phyloP scores from a whole-genome alignment of 108 stramenopile genomes.

The Aurantiochytrium sp. region DNA sequence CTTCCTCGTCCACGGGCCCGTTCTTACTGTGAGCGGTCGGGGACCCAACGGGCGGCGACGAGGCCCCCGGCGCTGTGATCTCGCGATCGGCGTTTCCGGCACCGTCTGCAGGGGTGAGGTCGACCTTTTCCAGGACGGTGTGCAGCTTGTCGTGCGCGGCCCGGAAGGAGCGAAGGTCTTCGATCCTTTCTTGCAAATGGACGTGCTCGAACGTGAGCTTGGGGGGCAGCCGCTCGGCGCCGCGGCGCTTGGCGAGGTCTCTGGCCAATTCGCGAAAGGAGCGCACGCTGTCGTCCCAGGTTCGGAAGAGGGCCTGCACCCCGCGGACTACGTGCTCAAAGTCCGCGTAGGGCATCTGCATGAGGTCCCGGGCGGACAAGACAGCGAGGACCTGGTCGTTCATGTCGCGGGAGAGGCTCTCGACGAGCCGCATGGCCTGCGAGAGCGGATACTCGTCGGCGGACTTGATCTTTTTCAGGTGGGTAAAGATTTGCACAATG shows the following conservation, averaged over 20 bases:
- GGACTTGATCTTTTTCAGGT: slow-evolving; percentile 74
- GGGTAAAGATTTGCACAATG: slow-evolving; percentile 67
- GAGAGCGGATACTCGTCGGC: slow-evolving; percentile 76
- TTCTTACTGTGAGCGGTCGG: not conserved
- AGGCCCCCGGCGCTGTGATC: too few relatives aligned
- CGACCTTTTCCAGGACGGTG: slow-evolving; percentile 44
- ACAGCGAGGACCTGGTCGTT: slow-evolving; percentile 33
- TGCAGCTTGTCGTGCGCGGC: slow-evolving; percentile 41
- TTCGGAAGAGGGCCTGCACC: slow-evolving; percentile 35
- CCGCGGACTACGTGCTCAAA: slow-evolving; percentile 38
- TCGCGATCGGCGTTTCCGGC: not conserved
- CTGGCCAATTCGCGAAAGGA: slow-evolving; percentile 41
- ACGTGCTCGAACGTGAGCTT: slow-evolving; percentile 63
- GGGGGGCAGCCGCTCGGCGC: slow-evolving; percentile 68
- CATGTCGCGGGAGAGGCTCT: slow-evolving; percentile 73
- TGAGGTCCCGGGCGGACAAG: slow-evolving; percentile 37
- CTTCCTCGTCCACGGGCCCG: not conserved
- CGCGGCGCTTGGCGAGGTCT: slow-evolving; percentile 40
- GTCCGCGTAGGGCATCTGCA: slow-evolving; percentile 45
- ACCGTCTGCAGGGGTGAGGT: not conserved
- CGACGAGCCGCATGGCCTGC: slow-evolving; percentile 68
- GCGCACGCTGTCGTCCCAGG: slow-evolving; percentile 64
- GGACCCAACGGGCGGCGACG: too few relatives aligned
- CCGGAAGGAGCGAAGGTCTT: slow-evolving; percentile 64
- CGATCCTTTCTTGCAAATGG: slow-evolving; percentile 62